Conservation (phyloP, 169 alveolate genomes). For the Cryptosporidium viatorum region DNA sequence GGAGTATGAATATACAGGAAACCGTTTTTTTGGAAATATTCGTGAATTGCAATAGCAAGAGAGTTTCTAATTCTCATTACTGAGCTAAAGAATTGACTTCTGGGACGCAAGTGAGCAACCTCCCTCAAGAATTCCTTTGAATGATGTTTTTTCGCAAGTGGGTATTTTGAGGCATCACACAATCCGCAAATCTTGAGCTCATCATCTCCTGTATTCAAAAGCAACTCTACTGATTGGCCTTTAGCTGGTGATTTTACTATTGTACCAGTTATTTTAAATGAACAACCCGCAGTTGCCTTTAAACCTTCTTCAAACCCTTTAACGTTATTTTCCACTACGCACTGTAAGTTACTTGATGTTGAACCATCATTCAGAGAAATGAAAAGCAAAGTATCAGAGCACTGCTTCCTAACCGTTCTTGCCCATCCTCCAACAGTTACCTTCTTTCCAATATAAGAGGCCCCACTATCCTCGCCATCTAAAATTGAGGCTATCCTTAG, state of each 20-base stretch:
- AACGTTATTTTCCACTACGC: conserved; percentile 91
- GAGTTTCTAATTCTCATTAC: conserved; percentile 94
- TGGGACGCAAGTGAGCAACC: conserved; percentile 97
- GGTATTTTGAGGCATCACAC: conserved; percentile 92
- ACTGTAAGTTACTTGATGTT: conserved; percentile 89
- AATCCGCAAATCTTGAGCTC: conserved; percentile 85
- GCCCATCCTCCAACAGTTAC: conserved; percentile 96
- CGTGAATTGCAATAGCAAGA: conserved; percentile 95
- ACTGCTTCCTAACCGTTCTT: conserved; percentile 92
- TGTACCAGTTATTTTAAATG: conserved; percentile 89
- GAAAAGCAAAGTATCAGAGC: conserved; percentile 93
- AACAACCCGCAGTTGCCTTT: conserved; percentile 86
- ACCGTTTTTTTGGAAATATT: conserved; percentile 94
- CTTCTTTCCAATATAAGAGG: conserved; percentile 57
- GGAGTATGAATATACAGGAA: conserved; percentile 98
- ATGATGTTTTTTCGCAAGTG: conserved; percentile 94
- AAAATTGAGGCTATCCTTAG: conserved; percentile 58
- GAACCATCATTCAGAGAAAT: conserved; percentile 96
- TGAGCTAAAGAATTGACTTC: conserved; percentile 95
- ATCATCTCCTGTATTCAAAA: conserved; percentile 77
- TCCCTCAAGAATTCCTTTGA: conserved; percentile 94
- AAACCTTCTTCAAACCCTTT: conserved; percentile 83
- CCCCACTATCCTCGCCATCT: conserved; percentile 51
- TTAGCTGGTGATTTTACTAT: conserved; percentile 93
- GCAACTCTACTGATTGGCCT: conserved; percentile 89